A percentile compares a stretch with the other conserved stretches of the same genome.
Evolutionary conservation across 441 rosid genomes (phyloP).

Genomic region (Bruguiera hainesii): DNA sequence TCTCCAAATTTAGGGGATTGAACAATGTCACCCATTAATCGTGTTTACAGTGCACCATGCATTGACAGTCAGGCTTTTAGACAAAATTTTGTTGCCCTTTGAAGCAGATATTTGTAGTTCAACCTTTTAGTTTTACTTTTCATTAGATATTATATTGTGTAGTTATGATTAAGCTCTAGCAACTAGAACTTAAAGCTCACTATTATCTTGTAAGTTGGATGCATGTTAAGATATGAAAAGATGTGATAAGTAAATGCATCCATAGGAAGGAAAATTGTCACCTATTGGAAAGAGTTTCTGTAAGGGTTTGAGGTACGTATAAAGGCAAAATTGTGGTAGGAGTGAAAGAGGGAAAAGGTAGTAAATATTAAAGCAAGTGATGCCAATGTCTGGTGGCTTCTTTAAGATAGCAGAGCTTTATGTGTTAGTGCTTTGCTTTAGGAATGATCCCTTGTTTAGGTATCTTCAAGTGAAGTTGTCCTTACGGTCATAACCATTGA

Average conservation of each 20-base stretch:
- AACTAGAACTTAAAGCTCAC: not conserved
- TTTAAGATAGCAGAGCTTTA: too few species aligned
- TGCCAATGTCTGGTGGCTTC: too few species aligned
- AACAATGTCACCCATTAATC: not conserved
- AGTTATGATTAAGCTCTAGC: not conserved
- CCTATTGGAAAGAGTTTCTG: too few species aligned
- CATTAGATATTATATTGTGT: not conserved
- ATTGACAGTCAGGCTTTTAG: not conserved
- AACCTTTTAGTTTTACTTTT: not conserved
- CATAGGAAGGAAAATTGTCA: too few species aligned
- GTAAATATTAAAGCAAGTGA: too few species aligned
- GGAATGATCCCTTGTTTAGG: not conserved
- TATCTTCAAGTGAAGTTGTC: conserved; percentile 1
- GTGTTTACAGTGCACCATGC: not conserved
- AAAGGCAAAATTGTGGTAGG: too few species aligned
- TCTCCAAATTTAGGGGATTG: not conserved
- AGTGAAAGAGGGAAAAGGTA: too few species aligned
- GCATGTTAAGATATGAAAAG: too few species aligned
- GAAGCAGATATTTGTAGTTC: not conserved
- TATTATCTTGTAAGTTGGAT: not conserved
- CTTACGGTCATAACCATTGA: not conserved
- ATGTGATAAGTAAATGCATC: too few species aligned
- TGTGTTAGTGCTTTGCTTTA: not conserved
- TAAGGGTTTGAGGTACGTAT: too few species aligned
- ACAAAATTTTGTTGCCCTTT: not conserved